phyloP scores from a whole-genome alignment of 768 basidiomycete genomes.

The Mrakia gelida region DNA sequence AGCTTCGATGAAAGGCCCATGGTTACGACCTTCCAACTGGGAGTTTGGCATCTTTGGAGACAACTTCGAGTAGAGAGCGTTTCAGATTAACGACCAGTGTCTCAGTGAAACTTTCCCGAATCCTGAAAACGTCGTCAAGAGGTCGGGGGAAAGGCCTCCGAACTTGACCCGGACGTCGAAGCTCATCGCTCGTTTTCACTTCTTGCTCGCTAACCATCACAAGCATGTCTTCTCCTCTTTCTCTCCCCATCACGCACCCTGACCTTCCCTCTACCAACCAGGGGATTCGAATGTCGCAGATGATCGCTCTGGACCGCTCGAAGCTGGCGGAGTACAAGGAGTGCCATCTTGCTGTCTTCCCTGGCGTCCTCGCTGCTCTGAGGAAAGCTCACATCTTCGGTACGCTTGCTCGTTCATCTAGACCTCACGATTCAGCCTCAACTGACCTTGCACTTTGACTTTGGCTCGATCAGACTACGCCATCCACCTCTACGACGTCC shows the following conservation, averaged over 20 bases:
- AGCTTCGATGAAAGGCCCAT: background rate
- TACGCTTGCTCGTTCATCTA: slow-evolving; percentile 23
- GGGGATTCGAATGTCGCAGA: slow-evolving; percentile 59
- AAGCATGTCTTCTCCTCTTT: slow-evolving; percentile 7
- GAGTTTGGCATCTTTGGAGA: too few relatives aligned
- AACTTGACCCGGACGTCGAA: background rate
- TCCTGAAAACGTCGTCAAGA: background rate
- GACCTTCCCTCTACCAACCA: slow-evolving; percentile 42
- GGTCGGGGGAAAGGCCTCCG: background rate
- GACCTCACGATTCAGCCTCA: background rate
- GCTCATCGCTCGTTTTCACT: background rate
- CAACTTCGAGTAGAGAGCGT: too few relatives aligned
- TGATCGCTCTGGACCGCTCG: slow-evolving; percentile 58
- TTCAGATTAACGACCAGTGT: background rate
- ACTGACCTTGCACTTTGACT: background rate
- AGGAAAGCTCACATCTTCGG: slow-evolving; percentile 57
- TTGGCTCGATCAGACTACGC: slow-evolving; percentile 57
- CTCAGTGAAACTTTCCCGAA: background rate
- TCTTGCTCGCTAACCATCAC: background rate
- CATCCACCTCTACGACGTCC: slow-evolving; percentile 60
- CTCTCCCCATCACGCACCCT: slow-evolving; percentile 31
- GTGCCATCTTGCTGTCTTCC: slow-evolving; percentile 65
- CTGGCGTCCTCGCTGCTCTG: slow-evolving; percentile 61
- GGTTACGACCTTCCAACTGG: too few relatives aligned
- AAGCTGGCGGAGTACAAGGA: slow-evolving; percentile 46